Percentiles rank a stretch among this genome's conserved stretches.
These are phyloP conservation scores for Diplodia intermedia DNA, from an alignment of 2,329 filamentous ascomycete genomes.

Conservation along the genomic window DNA sequence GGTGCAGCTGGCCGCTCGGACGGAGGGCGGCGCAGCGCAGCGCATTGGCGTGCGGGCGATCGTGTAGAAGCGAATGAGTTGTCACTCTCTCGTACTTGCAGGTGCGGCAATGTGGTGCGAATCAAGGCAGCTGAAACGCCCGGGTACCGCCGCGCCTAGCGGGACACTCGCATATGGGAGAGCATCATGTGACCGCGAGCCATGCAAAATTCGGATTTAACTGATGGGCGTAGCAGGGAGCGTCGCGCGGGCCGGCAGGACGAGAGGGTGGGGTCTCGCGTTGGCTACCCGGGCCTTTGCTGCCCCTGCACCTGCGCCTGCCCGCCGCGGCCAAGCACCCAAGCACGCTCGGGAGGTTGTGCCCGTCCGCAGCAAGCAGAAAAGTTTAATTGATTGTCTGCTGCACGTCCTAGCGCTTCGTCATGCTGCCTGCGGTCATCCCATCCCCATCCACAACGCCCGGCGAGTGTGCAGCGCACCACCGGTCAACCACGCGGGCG, in stretches of 20 bases:
- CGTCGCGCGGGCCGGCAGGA: constrained; percentile 13
- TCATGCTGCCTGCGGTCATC: constrained; percentile 29
- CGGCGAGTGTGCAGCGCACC: background rate
- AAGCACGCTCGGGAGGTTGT: constrained; percentile 31
- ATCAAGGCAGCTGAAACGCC: constrained; percentile 32
- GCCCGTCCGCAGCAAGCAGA: constrained; percentile 32
- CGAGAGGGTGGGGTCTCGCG: background rate
- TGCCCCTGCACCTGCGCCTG: constrained; percentile 11
- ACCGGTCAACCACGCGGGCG: constrained; percentile 7
- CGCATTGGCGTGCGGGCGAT: constrained; percentile 23
- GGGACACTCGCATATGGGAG: constrained; percentile 33
- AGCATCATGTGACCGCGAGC: constrained; percentile 34
- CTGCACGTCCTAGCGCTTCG: constrained; percentile 30
- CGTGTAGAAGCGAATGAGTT: constrained; percentile 30
- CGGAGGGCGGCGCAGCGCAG: constrained; percentile 23
- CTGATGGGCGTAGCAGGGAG: constrained; percentile 8
- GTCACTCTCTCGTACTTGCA: constrained; percentile 30
- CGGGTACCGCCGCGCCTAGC: constrained; percentile 23
- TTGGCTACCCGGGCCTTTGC: background rate
- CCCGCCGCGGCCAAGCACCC: constrained; percentile 24
- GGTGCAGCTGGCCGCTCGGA: constrained; percentile 30
- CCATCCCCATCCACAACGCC: constrained; percentile 25
- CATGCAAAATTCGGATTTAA: background rate
- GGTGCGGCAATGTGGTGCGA: constrained; percentile 31
- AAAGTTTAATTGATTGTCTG: constrained; percentile 32